Conservation (phyloP, 306 rosid genomes). For the Trifolium fragiferum region DNA sequence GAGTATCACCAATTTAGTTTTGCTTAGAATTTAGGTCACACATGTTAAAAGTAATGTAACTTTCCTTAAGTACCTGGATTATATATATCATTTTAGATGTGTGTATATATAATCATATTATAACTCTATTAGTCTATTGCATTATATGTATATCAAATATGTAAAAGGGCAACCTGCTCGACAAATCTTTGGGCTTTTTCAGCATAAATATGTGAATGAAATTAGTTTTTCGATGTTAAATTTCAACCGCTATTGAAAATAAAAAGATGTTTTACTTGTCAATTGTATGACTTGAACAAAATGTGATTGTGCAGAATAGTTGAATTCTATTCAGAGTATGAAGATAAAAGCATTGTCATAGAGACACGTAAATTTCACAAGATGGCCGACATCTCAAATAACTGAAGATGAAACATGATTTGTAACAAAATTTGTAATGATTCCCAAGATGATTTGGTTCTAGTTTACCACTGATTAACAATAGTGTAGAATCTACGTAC, state of each 20-base stretch:
- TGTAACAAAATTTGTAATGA: constrained; percentile 22
- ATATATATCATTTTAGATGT: background rate
- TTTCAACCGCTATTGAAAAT: background rate
- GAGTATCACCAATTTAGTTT: no score
- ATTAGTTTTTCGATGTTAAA: background rate
- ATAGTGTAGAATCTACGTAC: constrained; percentile 40
- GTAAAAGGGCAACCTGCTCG: background rate
- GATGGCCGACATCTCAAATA: constrained; percentile 41
- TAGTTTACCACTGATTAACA: constrained; percentile 34
- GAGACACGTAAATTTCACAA: constrained; percentile 44
- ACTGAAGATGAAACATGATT: constrained; percentile 38
- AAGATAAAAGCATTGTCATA: constrained; percentile 45
- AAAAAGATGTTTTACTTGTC: background rate
- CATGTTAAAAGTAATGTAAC: background rate
- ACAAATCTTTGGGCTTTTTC: background rate
- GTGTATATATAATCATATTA: background rate
- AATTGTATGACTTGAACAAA: constrained; percentile 34
- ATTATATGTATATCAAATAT: constrained; percentile 9
- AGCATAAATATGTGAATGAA: constrained; percentile 12
- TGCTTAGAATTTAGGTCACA: background rate
- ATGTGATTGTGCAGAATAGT: constrained; percentile 44
- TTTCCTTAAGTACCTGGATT: background rate
- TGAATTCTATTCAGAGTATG: constrained; percentile 52
- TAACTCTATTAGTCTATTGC: constrained; percentile 7
- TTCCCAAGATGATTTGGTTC: constrained; percentile 1